Evolutionary conservation across 768 basidiomycete genomes (phyloP).

Genomic region (Mycena vulgaris): DNA sequence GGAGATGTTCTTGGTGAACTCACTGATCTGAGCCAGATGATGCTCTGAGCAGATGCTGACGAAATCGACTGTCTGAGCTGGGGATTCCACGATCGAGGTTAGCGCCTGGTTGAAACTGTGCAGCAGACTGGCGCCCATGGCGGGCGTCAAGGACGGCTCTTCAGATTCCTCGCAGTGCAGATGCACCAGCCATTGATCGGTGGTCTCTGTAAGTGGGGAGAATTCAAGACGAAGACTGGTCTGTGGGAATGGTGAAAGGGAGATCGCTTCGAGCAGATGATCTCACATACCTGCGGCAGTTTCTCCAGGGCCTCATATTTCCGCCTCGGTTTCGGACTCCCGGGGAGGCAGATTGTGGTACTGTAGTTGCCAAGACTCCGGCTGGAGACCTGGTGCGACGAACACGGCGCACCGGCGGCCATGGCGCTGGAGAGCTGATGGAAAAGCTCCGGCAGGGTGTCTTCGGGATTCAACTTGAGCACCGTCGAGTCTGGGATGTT

Average conservation of each 20-base stretch:
- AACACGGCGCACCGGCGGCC: constrained; percentile 7
- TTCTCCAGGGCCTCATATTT: constrained; percentile 8
- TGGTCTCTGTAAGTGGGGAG: neutral
- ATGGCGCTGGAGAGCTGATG: constrained; percentile 8
- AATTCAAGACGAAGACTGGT: constrained; percentile 17
- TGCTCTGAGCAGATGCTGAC: constrained; percentile 10
- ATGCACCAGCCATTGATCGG: constrained; percentile 13
- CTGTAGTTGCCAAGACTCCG: constrained; percentile 12
- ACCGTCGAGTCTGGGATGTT: too few relatives aligned
- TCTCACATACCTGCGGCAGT: constrained; percentile 11
- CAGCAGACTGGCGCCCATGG: constrained; percentile 12
- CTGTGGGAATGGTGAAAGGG: neutral
- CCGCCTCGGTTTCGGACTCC: neutral
- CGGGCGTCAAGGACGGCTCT: constrained; percentile 14
- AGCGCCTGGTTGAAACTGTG: constrained; percentile 15
- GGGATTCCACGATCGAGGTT: constrained; percentile 2
- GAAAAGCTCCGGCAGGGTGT: constrained; percentile 1
- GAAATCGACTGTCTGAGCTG: neutral
- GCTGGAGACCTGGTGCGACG: neutral
- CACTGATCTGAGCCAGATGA: constrained; percentile 1
- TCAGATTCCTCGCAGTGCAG: constrained; percentile 7
- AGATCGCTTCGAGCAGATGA: constrained; percentile 5
- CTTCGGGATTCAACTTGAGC: constrained; percentile 3
- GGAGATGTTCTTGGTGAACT: constrained; percentile 15
- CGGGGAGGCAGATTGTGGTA: constrained; percentile 11